These are phyloP conservation scores for Eucalyptus regnans DNA, from an alignment of 345 rosid genomes.

Conservation along the genomic window DNA sequence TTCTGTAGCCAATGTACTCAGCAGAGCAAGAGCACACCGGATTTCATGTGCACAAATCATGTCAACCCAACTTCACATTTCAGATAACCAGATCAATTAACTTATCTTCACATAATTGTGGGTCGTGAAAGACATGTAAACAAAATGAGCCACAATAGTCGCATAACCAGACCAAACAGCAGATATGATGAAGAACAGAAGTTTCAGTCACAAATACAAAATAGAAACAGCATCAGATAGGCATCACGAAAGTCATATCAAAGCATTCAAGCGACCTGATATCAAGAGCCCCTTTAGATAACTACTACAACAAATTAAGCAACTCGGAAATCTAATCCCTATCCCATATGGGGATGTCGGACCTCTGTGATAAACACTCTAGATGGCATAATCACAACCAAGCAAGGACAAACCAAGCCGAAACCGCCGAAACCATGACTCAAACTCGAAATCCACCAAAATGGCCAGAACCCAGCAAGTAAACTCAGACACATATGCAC, in stretches of 20 bases:
- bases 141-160: rapidly evolving
- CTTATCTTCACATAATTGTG: not conserved
- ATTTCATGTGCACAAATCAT: not conserved
- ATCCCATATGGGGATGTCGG: rapidly evolving
- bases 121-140: not conserved
- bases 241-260: not conserved
- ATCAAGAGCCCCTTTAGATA: not conserved
- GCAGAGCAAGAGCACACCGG: not conserved
- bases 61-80: not conserved
- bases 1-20: not conserved
- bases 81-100: not conserved
- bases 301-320: not conserved
- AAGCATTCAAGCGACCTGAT: not conserved
- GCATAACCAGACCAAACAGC: not conserved
- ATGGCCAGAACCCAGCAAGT: not conserved
- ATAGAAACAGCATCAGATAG: not conserved
- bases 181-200: not conserved
- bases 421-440: not conserved
- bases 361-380: not conserved
- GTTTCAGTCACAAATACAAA: not conserved
- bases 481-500: not conserved
- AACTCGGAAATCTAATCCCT: not conserved
- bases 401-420: not conserved
- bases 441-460: not conserved
- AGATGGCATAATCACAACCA: not conserved